These are phyloP conservation scores for Taiozyma onychis DNA, from an alignment of 1,139 yeast genomes.

Conservation along the genomic window DNA sequence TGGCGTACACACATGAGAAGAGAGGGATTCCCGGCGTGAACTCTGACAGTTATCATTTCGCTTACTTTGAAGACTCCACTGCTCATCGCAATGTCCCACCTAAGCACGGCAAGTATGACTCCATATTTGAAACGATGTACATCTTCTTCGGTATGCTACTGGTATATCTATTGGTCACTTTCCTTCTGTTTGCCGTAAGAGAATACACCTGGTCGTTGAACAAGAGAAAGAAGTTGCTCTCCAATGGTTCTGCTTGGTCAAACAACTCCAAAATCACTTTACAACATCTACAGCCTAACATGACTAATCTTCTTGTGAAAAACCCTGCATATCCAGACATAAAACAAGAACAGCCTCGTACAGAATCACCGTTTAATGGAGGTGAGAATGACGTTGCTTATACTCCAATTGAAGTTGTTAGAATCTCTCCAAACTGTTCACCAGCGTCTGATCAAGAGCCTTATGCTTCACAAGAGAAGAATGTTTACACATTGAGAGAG, in stretches of 20 bases:
- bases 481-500: slow-evolving; percentile 12
- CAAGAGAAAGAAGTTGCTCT: slow-evolving; percentile 7
- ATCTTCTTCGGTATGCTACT: slow-evolving; percentile 14
- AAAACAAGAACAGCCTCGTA: neutral
- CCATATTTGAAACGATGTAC: slow-evolving; percentile 15
- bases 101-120: slow-evolving; percentile 10
- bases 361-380: neutral
- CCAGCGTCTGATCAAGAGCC: slow-evolving; percentile 3
- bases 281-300: neutral
- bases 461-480: neutral
- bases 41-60: slow-evolving; percentile 23
- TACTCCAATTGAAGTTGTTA: slow-evolving; percentile 8
- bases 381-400: neutral
- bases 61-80: slow-evolving; percentile 21
- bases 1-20: neutral
- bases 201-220: slow-evolving; percentile 20
- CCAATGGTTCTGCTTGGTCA: slow-evolving; percentile 21
- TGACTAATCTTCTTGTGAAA: neutral
- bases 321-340: slow-evolving; percentile 10
- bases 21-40: slow-evolving; percentile 23
- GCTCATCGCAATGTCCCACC: slow-evolving; percentile 9
- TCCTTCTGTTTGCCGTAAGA: slow-evolving; percentile 14
- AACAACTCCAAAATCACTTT: slow-evolving; percentile 3
- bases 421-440: slow-evolving; percentile 4
- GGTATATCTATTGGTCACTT: slow-evolving; percentile 8